A percentile compares a stretch with the other conserved stretches of the same genome.
Conservation (phyloP, 345 rosid species). For the Noccaea caerulescens region DNA sequence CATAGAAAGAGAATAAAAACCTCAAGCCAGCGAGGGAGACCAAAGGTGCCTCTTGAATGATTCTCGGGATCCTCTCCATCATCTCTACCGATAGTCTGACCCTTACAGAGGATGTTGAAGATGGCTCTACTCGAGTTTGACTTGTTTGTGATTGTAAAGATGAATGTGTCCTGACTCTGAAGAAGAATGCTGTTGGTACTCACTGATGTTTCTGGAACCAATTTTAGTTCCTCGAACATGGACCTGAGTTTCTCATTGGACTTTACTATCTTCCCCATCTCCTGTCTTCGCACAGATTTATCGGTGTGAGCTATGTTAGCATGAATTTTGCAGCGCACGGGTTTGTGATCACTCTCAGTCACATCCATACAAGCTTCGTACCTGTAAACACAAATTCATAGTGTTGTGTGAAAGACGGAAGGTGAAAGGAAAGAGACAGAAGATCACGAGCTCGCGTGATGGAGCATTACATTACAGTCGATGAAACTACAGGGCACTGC, state of each 20-base stretch:
- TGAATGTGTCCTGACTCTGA: conserved; percentile 75
- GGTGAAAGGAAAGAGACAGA: conserved; percentile 2
- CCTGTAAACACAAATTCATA: conserved; percentile 50
- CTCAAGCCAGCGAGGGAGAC: conserved; percentile 98
- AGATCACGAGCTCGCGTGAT: neutral
- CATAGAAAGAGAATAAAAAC: conserved; percentile 46
- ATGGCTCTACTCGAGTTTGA: conserved; percentile 56
- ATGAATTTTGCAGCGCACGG: conserved; percentile 86
- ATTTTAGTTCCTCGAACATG: conserved; percentile 56
- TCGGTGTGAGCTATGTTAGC: conserved; percentile 81
- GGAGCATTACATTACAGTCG: conserved; percentile 65
- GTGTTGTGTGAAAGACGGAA: conserved; percentile 1
- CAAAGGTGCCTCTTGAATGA: conserved; percentile 65
- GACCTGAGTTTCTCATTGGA: conserved; percentile 58
- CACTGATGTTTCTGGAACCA: conserved; percentile 66
- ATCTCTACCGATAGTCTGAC: conserved; percentile 61
- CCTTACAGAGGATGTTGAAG: conserved; percentile 67
- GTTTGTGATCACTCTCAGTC: conserved; percentile 95
- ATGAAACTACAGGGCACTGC: conserved; percentile 77
- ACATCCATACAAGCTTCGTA: conserved; percentile 98
- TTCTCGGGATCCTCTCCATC: conserved; percentile 51
- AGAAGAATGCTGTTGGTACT: conserved; percentile 70
- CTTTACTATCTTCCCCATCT: conserved; percentile 64
- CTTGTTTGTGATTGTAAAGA: conserved; percentile 70
- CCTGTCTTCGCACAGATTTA: conserved; percentile 86